phyloP scores from a whole-genome alignment of 805 yeast genomes.

The Suhomyces pyralidae region DNA sequence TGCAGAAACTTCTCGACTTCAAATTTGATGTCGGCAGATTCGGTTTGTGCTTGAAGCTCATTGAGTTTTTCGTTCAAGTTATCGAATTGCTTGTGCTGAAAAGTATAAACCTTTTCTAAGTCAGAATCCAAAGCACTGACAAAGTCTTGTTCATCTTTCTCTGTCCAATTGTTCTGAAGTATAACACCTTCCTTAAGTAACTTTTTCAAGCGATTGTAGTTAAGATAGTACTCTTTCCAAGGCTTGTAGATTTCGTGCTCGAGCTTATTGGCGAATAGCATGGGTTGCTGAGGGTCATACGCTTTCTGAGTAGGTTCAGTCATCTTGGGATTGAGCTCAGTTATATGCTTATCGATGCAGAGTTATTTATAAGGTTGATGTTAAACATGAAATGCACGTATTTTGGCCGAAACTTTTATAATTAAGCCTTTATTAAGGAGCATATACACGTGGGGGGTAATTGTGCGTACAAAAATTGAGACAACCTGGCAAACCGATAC shows the following conservation, averaged over 20 bases:
- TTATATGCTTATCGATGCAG: not conserved
- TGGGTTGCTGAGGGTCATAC: constrained; percentile 24
- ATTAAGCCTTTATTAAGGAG: not conserved
- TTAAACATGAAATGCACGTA: not conserved
- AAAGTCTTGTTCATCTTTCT: constrained; percentile 67
- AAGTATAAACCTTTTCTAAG: constrained; percentile 72
- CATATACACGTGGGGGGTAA: not conserved
- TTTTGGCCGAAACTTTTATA: not conserved
- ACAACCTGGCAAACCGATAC: not conserved
- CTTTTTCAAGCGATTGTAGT: constrained; percentile 63
- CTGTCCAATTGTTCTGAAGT: constrained; percentile 54
- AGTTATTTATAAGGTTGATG: not conserved
- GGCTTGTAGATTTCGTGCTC: constrained; percentile 81
- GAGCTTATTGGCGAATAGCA: constrained; percentile 86
- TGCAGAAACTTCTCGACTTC: constrained; percentile 62
- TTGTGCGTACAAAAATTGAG: not conserved
- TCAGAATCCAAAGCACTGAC: constrained; percentile 66
- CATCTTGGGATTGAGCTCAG: not conserved
- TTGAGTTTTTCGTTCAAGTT: constrained; percentile 64
- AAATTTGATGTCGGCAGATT: constrained; percentile 35
- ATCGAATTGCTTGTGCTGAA: constrained; percentile 66
- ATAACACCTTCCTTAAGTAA: constrained; percentile 66
- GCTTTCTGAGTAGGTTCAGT: constrained; percentile 1
- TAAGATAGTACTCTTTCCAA: constrained; percentile 75
- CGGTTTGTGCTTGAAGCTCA: constrained; percentile 57